Percentiles rank a stretch among this genome's conserved stretches.
Conservation (phyloP, 768 basidiomycete genomes). For the Obba rivulosa region DNA sequence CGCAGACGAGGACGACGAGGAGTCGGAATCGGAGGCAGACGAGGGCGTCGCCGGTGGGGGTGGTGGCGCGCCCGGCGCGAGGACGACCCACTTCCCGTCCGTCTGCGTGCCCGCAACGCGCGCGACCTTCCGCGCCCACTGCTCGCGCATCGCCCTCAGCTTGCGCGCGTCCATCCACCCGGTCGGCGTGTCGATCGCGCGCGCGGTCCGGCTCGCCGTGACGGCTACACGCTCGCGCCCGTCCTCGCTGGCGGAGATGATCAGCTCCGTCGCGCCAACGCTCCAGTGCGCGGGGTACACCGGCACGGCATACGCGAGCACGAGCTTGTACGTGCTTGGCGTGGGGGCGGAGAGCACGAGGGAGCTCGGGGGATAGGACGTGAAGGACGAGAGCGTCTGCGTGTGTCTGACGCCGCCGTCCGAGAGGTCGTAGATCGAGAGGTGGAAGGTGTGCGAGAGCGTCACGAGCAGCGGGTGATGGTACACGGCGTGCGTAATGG, state of each 20-base stretch:
- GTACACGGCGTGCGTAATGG: slow-evolving; percentile 63
- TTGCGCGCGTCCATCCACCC: slow-evolving; percentile 70
- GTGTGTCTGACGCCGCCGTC: slow-evolving; percentile 44
- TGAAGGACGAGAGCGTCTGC: slow-evolving; percentile 71
- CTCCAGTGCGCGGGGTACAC: slow-evolving; percentile 83
- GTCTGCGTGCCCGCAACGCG: slow-evolving; percentile 72
- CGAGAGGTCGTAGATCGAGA: slow-evolving; percentile 70
- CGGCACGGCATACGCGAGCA: slow-evolving; percentile 69
- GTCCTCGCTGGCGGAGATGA: slow-evolving; percentile 40
- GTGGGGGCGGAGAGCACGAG: slow-evolving; percentile 69
- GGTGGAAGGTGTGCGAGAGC: slow-evolving; percentile 58
- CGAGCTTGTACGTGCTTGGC: slow-evolving; percentile 57
- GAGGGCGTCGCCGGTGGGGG: slow-evolving; percentile 14
- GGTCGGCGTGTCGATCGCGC: slow-evolving; percentile 64
- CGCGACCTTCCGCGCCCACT: slow-evolving; percentile 72
- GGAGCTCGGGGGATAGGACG: slow-evolving; percentile 74
- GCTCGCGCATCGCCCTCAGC: slow-evolving; percentile 59
- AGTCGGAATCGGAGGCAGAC: slow-evolving; percentile 17
- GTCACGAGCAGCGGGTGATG: slow-evolving; percentile 75
- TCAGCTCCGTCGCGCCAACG: slow-evolving; percentile 69
- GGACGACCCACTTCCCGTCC: slow-evolving; percentile 81
- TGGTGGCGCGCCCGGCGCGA: slow-evolving; percentile 49
- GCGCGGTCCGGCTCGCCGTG: slow-evolving; percentile 53
- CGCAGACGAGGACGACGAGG: slow-evolving; percentile 19
- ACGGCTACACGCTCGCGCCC: slow-evolving; percentile 39